Percentiles rank a stretch among this genome's conserved stretches.
Evolutionary conservation across 2,329 filamentous ascomycete species (phyloP).

Genomic region (Hypocreales sp.): DNA sequence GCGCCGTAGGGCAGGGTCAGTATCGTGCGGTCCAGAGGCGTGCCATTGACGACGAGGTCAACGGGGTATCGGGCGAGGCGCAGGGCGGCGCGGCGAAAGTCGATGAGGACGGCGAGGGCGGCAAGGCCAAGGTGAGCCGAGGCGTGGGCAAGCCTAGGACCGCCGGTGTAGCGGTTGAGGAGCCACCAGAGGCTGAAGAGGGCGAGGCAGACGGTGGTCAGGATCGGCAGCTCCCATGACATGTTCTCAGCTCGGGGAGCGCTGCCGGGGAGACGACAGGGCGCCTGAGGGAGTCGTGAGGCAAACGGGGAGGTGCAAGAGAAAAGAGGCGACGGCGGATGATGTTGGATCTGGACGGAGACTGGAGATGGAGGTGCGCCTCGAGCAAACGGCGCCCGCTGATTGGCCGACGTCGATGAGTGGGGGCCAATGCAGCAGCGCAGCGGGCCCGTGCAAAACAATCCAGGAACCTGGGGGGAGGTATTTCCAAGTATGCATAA

Average conservation of each 20-base stretch:
- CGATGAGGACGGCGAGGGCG: conserved; percentile 16
- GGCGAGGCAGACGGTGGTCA: conserved; percentile 23
- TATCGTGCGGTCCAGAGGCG: conserved; percentile 32
- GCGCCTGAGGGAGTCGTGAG: neutral
- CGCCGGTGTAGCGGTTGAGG: conserved; percentile 15
- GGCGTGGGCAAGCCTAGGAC: conserved; percentile 11
- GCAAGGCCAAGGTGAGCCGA: conserved; percentile 11
- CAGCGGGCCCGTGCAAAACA: too few species aligned
- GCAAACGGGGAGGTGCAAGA: too few species aligned
- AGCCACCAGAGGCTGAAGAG: conserved; percentile 22
- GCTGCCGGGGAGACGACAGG: conserved; percentile 3
- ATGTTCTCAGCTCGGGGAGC: conserved; percentile 20
- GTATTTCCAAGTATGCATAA: too few species aligned
- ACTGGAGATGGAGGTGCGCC: too few species aligned
- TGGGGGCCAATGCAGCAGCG: too few species aligned
- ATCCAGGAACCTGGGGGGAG: too few species aligned
- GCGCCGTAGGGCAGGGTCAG: conserved; percentile 40
- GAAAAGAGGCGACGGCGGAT: too few species aligned
- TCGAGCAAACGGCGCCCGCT: too few species aligned
- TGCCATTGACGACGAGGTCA: conserved; percentile 25
- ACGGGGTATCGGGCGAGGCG: conserved; percentile 13
- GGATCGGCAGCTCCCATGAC: conserved; percentile 25
- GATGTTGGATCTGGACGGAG: too few species aligned
- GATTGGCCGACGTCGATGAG: too few species aligned
- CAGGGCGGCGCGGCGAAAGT: conserved; percentile 14